Base-by-base conservation (phyloP, 2,329 filamentous ascomycete genomes). In the Raffaelea ambrosiae region DNA sequence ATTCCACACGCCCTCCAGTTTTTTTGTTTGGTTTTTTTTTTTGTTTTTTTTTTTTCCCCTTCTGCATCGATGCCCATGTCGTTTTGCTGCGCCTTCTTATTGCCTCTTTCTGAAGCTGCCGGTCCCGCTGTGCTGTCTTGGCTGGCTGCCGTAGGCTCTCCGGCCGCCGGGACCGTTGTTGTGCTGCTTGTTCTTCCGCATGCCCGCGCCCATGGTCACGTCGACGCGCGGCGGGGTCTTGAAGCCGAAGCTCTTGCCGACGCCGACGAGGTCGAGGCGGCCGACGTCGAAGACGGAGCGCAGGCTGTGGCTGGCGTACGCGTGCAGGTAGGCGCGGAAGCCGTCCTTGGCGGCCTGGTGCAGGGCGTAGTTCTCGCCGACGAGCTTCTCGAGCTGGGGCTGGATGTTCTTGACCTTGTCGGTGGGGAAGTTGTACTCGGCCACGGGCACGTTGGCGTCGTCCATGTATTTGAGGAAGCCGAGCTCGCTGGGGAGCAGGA, bases 291-390 rank as follows among this genome's bases (percentile, higher is more conserved):
- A 95, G 35, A 94, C 83, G n/a, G 81, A 84, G 23, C 88, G 79
- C 50, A 93, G 72, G 56, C 79, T 84, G 67, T 91, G 93, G 50
- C 84, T 89, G 20, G 91, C 89, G 62, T 98, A 98, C 0, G 93
- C 91, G 64, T 97, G 89, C 21, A 98, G 77, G 64, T 98, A 98
- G 19, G 86, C 88, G 51, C 87, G 79, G 71, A 93, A 95, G 4
- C 87, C 81, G 53, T 84, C 81, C 68, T 84, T 84, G 52, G 81
- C 81, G 57, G 73, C 79, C 77, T 95, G 93, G 72, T 96, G 93
- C 50, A 98, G 77, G 66, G 96, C 96, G 72, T 97, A 97, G 68
- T 98, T 97, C 65, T 93, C 86, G 26, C 80, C 81, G 59, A 98
- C 94, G 55, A 97, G 77, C 69, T 91, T 93, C 74, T 97, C 91